Evolutionary conservation across 306 rosid species (phyloP).

Genomic region (Quercus variabilis): DNA sequence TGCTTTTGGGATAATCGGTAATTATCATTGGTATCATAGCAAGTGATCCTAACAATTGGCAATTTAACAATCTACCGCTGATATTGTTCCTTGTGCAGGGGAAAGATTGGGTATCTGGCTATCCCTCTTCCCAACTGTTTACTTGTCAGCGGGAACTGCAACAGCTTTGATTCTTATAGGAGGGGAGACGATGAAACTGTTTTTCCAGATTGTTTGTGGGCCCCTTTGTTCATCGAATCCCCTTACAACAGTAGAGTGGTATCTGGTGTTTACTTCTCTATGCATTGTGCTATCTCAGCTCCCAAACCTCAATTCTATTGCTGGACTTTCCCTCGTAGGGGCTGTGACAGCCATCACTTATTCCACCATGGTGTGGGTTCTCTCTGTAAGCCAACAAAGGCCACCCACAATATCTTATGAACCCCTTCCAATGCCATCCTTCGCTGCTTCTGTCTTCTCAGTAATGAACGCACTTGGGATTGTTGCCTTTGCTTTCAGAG

Average conservation of each 20-base stretch:
- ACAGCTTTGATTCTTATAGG: slow-evolving; percentile 96
- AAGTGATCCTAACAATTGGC: too few relatives aligned
- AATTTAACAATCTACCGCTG: background rate
- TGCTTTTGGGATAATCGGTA: too few relatives aligned
- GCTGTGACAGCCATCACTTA: slow-evolving; percentile 98
- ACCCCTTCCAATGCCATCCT: slow-evolving; percentile 53
- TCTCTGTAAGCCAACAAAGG: slow-evolving; percentile 86
- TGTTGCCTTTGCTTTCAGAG: slow-evolving; percentile 93
- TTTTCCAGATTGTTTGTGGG: slow-evolving; percentile 93
- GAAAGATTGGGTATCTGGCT: slow-evolving; percentile 98
- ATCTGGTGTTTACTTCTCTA: slow-evolving; percentile 89
- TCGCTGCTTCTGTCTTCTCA: slow-evolving; percentile 66
- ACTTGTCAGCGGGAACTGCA: slow-evolving; percentile 97
- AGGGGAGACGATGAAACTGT: slow-evolving; percentile 98
- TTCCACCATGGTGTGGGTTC: slow-evolving; percentile 97
- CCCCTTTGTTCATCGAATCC: slow-evolving; percentile 87
- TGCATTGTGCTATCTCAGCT: slow-evolving; percentile 94
- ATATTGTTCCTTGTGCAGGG: slow-evolving; percentile 47
- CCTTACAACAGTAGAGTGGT: slow-evolving; percentile 95
- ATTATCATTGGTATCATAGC: too few relatives aligned
- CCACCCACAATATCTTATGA: slow-evolving; percentile 83
- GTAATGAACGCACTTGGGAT: slow-evolving; percentile 92
- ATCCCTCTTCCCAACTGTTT: slow-evolving; percentile 90
- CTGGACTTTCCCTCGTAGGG: slow-evolving; percentile 92
- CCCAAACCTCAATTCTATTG: slow-evolving; percentile 96